phyloP scores from a whole-genome alignment of 1,284 basidiomycete species.

The Taiwanofungus camphoratus region DNA sequence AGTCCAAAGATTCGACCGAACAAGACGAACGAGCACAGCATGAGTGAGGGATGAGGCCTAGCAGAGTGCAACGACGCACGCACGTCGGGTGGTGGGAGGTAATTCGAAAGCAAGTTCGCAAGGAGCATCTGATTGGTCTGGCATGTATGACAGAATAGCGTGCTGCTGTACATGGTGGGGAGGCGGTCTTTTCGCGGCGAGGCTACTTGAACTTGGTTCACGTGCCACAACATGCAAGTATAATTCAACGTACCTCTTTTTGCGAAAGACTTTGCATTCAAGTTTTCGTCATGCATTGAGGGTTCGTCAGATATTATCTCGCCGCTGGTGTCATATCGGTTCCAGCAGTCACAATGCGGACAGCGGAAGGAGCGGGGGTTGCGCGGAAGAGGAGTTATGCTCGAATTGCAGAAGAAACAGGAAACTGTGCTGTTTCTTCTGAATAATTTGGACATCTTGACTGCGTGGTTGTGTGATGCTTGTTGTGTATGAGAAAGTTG shows the following conservation, averaged over 20 bases:
- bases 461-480: not conserved
- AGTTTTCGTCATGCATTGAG: constrained; percentile 76
- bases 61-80: constrained; percentile 24
- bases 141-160: constrained; percentile 80
- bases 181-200: constrained; percentile 63
- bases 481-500: not conserved
- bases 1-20: not conserved
- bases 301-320: constrained; percentile 79
- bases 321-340: constrained; percentile 62
- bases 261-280: constrained; percentile 70
- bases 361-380: constrained; percentile 59
- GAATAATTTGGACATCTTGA: constrained; percentile 31
- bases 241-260: constrained; percentile 52
- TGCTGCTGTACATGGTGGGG: constrained; percentile 49
- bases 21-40: constrained; percentile 1
- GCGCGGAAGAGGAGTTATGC: constrained; percentile 34
- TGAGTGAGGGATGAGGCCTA: not conserved
- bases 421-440: constrained; percentile 27
- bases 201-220: constrained; percentile 32
- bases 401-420: constrained; percentile 69
- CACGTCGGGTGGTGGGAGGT: constrained; percentile 67
- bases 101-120: constrained; percentile 82
- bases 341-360: constrained; percentile 64
- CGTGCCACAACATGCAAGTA: not conserved
- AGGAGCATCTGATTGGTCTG: constrained; percentile 87